Conservation (phyloP, 371 early-diverging fungal genomes). For the Mortierella sp. region DNA sequence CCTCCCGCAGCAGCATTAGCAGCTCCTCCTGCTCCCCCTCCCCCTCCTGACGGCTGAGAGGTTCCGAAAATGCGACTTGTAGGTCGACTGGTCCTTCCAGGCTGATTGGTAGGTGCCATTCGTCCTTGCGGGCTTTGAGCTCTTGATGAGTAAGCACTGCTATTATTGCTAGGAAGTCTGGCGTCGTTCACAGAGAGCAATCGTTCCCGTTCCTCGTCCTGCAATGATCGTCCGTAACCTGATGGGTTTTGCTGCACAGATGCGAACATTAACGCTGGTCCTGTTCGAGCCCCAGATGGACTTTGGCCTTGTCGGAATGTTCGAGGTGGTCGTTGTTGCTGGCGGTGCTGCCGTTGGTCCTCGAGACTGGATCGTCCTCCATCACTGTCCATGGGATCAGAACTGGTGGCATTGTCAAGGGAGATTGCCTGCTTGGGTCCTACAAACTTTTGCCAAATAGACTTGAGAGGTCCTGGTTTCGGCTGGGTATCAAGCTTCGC, state of each 20-base stretch:
- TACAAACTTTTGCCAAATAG: conserved; percentile 44
- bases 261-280: conserved; percentile 53
- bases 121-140: conserved; percentile 37
- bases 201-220: conserved; percentile 31
- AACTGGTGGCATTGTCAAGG: conserved; percentile 11
- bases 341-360: conserved; percentile 17
- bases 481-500: conserved; percentile 15
- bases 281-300: conserved; percentile 18
- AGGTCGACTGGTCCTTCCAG: conserved; percentile 24
- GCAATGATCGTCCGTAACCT: conserved; percentile 13
- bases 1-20: not conserved
- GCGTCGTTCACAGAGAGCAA: conserved; percentile 14
- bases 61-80: conserved; percentile 34
- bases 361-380: conserved; percentile 46
- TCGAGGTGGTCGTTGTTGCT: conserved; percentile 5
- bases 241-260: conserved; percentile 44
- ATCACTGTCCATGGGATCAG: conserved; percentile 24
- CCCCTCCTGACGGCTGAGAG: conserved; percentile 2
- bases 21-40: not conserved
- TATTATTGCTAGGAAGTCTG: conserved; percentile 7
- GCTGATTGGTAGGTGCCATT: not conserved
- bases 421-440: conserved; percentile 42
- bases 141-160: conserved; percentile 21
- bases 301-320: conserved; percentile 18
- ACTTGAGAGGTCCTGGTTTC: conserved; percentile 13